These are phyloP conservation scores for Pyrenochaeta sp. DNA, from an alignment of 2,329 filamentous ascomycete species.

Conservation along the genomic window DNA sequence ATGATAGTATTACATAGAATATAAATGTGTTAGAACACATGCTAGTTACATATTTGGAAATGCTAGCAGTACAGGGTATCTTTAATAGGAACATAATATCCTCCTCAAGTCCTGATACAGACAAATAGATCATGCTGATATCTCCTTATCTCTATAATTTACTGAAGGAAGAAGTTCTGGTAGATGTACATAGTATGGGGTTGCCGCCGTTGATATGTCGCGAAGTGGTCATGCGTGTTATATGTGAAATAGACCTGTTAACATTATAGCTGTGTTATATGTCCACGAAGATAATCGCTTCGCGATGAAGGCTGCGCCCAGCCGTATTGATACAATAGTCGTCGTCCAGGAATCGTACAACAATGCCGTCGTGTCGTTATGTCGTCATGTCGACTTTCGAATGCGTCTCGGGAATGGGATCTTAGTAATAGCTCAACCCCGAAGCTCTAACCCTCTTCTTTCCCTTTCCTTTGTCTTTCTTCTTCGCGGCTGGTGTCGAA, in stretches of 20 bases:
- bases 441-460: constrained; percentile 37
- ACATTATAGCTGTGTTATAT: background rate
- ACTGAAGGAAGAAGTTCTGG: background rate
- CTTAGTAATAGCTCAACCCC: constrained; percentile 41
- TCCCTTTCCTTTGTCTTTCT: constrained; percentile 29
- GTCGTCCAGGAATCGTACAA: constrained; percentile 8
- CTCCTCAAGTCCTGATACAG: background rate
- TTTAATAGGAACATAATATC: background rate
- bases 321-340: background rate
- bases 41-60: background rate
- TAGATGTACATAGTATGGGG: background rate
- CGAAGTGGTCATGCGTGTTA: background rate
- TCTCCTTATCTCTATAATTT: background rate
- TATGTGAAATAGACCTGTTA: background rate
- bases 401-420: background rate
- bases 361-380: background rate
- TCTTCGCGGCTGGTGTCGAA: constrained; percentile 23
- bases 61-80: background rate
- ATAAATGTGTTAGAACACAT: background rate
- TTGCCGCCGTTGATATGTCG: background rate
- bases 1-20: background rate
- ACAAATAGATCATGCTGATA: background rate
- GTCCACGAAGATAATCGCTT: background rate
- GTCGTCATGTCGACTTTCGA: background rate
- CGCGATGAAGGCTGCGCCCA: background rate